Evolutionary conservation across 495 filamentous ascomycete species (phyloP).

Genomic region (Daldinia bambusicola): DNA sequence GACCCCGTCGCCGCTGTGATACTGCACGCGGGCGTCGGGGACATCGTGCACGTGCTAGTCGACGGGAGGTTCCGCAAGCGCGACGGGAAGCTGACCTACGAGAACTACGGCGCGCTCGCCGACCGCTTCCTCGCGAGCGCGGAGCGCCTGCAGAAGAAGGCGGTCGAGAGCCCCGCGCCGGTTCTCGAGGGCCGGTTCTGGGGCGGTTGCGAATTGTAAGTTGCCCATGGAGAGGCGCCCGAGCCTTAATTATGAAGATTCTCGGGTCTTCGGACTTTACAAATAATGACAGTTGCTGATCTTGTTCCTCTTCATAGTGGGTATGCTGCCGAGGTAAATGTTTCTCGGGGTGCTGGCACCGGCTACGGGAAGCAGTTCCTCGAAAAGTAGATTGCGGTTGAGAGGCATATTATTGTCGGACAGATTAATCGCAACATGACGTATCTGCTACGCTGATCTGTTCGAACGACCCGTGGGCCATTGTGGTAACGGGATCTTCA

Average conservation of each 20-base stretch:
- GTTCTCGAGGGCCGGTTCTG: constrained; percentile 35
- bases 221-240: not conserved
- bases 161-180: constrained; percentile 22
- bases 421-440: no score
- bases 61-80: constrained; percentile 57
- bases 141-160: constrained; percentile 43
- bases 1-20: constrained; percentile 65
- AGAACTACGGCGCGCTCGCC: constrained; percentile 42
- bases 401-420: no score
- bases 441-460: no score
- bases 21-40: constrained; percentile 59
- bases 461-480: no score
- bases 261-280: not conserved
- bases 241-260: not conserved
- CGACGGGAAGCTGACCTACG: constrained; percentile 48
- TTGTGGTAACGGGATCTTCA: no score
- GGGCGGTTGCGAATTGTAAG: constrained; percentile 35
- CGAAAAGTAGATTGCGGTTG: not conserved
- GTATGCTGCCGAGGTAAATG: constrained; percentile 34
- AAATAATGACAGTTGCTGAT: not conserved
- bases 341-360: constrained; percentile 30
- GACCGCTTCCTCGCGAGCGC: constrained; percentile 49
- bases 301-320: constrained; percentile 6
- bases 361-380: constrained; percentile 46
- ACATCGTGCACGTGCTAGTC: constrained; percentile 60